Evolutionary conservation across 805 yeast species (phyloP).

Genomic region (Gaillardinia entomophila): DNA sequence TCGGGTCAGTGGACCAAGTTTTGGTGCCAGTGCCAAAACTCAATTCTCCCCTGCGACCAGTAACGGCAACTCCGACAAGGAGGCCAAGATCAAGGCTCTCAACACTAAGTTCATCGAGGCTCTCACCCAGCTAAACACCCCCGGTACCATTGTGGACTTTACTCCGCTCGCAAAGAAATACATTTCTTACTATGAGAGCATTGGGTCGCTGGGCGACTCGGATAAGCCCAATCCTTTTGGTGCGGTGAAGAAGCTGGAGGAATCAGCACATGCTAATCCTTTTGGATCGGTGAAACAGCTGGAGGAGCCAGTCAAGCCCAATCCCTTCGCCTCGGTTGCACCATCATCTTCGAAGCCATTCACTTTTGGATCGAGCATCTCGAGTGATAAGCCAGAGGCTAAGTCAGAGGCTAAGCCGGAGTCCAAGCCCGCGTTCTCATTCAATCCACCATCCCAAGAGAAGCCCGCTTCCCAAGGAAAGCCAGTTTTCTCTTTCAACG

Average conservation of each 20-base stretch:
- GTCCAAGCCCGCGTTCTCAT: background rate
- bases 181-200: conserved; percentile 41
- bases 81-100: conserved; percentile 56
- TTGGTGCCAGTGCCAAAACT: background rate
- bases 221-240: too few relatives aligned
- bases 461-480: background rate
- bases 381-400: background rate
- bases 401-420: background rate
- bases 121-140: conserved; percentile 33
- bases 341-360: too few relatives aligned
- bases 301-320: too few relatives aligned
- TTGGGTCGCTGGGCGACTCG: conserved; percentile 9
- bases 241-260: background rate
- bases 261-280: too few relatives aligned
- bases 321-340: too few relatives aligned
- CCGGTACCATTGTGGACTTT: conserved; percentile 51
- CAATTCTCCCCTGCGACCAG: background rate
- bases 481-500: too few relatives aligned
- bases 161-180: conserved; percentile 55
- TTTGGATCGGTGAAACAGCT: too few relatives aligned
- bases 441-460: too few relatives aligned
- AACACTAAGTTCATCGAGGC: conserved; percentile 54
- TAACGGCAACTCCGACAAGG: conserved; percentile 19
- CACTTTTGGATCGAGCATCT: background rate
- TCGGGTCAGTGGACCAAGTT: conserved; percentile 1